Conservation (phyloP, 306 rosid genomes). For the Ammopiptanthus mongolicus region DNA sequence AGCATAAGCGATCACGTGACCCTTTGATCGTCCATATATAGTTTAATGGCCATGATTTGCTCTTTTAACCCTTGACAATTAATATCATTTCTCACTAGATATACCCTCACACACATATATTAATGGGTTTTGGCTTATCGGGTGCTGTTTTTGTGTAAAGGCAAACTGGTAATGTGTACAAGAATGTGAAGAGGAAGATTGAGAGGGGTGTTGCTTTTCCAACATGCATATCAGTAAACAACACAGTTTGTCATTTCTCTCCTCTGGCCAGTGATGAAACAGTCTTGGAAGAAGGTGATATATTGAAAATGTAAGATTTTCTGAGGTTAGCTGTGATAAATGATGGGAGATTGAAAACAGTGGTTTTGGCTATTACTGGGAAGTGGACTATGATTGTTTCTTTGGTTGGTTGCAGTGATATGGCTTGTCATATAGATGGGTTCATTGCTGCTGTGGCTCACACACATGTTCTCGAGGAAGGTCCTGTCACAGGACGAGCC, state of each 20-base stretch:
- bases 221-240: constrained; percentile 84
- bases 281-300: constrained; percentile 74
- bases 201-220: constrained; percentile 93
- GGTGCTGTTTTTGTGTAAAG: constrained; percentile 33
- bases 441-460: constrained; percentile 61
- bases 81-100: no score
- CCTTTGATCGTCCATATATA: no score
- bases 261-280: constrained; percentile 75
- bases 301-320: constrained; percentile 66
- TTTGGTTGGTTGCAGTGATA: constrained; percentile 48
- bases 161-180: constrained; percentile 75
- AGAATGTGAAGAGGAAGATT: constrained; percentile 83
- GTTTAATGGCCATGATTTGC: no score
- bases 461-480: constrained; percentile 73
- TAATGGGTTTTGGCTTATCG: constrained; percentile 25
- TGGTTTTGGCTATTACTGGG: background rate
- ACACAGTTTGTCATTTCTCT: constrained; percentile 74
- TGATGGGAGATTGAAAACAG: background rate
- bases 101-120: no score
- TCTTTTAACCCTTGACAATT: no score
- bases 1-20: no score
- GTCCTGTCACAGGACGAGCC: constrained; percentile 72
- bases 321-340: background rate
- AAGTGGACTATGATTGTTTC: background rate
- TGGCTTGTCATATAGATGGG: constrained; percentile 95